Percentiles rank a stretch among this genome's conserved stretches.
Evolutionary conservation across 2,329 filamentous ascomycete species (phyloP).

Genomic region (Pseudocercospora eumusae): DNA sequence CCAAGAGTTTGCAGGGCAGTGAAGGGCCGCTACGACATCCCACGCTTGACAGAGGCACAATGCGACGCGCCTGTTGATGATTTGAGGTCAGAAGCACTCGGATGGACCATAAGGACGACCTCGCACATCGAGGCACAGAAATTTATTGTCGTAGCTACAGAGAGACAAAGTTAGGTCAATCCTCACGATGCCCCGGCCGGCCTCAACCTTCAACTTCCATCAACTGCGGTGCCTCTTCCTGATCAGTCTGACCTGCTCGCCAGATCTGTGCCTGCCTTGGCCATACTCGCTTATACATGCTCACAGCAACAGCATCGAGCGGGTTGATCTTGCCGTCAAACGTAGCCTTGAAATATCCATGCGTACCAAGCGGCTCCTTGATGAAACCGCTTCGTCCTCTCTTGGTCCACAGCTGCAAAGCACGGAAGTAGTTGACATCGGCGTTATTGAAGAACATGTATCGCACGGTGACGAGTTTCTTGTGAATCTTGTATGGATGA

Average conservation of each 20-base stretch:
- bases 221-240: conserved; percentile 25
- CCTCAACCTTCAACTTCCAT: conserved; percentile 14
- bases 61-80: too few relatives aligned
- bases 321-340: conserved; percentile 97
- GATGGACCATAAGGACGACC: too few relatives aligned
- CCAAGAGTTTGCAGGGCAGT: too few relatives aligned
- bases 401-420: conserved; percentile 90
- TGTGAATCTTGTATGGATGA: conserved; percentile 98
- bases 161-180: too few relatives aligned
- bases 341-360: conserved; percentile 99
- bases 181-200: too few relatives aligned
- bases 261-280: conserved; percentile 55
- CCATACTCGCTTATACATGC: conserved; percentile 58
- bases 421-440: conserved; percentile 97
- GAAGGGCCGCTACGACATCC: too few relatives aligned
- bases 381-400: conserved; percentile 84
- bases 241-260: conserved; percentile 18
- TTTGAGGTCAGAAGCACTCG: too few relatives aligned
- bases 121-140: too few relatives aligned
- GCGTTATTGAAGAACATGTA: conserved; percentile 99
- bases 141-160: too few relatives aligned
- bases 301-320: conserved; percentile 89
- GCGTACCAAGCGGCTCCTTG: conserved; percentile 91
- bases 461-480: conserved; percentile 90
- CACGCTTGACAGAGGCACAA: too few relatives aligned